Percentiles rank a stretch among this genome's conserved stretches.
phyloP scores from a whole-genome alignment of 2,329 filamentous ascomycete species.

The Amphichorda felina region DNA sequence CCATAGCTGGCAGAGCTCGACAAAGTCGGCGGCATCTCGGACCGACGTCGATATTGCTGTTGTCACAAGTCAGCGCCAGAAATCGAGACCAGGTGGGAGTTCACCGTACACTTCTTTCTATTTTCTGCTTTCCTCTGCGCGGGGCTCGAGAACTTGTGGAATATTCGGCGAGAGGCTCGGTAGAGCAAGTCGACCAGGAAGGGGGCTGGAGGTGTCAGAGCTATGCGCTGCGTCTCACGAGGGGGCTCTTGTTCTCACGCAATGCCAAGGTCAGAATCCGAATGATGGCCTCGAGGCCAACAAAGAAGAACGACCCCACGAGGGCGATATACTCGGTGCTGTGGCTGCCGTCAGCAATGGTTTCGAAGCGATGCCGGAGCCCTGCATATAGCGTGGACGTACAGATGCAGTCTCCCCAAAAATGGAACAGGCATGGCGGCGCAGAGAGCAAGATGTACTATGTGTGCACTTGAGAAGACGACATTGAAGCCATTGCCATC shows the following conservation, averaged over 20 bases:
- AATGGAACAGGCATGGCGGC: conserved; percentile 38
- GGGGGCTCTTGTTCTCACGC: conserved; percentile 39
- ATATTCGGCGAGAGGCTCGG: conserved; percentile 66
- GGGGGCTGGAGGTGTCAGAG: conserved; percentile 40
- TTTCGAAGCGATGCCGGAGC: neutral
- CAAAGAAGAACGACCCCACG: conserved; percentile 69
- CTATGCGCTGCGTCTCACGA: neutral
- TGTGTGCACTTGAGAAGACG: neutral
- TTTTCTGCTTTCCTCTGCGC: conserved; percentile 56
- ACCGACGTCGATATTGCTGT: conserved; percentile 63
- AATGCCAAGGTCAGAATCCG: conserved; percentile 80
- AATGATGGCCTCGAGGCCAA: conserved; percentile 72
- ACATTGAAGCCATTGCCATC: neutral
- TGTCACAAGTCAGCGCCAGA: neutral
- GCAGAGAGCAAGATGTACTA: neutral
- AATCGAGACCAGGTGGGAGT: neutral
- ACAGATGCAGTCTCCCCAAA: conserved; percentile 39
- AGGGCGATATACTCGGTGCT: conserved; percentile 84
- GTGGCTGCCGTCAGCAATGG: conserved; percentile 2
- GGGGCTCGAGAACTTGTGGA: conserved; percentile 65
- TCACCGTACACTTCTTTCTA: conserved; percentile 45
- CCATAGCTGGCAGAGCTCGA: conserved; percentile 82
- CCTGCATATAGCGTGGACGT: conserved; percentile 13
- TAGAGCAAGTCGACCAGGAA: conserved; percentile 78
- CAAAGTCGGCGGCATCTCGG: conserved; percentile 80